Evolutionary conservation across 208 protist genomes (phyloP).

Genomic region (Leishmania gerbilli): DNA sequence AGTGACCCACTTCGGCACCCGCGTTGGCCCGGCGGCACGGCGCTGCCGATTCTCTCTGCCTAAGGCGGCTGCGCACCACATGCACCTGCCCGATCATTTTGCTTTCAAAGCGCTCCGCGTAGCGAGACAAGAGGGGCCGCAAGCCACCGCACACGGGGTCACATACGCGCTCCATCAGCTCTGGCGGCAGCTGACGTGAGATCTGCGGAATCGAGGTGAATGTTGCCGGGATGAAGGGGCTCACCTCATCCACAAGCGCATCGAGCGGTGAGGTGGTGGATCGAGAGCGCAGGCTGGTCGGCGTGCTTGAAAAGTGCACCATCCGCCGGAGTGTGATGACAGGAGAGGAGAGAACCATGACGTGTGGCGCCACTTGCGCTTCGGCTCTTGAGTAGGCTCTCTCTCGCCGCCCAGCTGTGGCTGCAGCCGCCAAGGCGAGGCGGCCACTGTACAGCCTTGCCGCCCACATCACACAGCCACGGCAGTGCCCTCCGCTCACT

Average conservation of each 20-base stretch:
- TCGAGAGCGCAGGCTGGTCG: neutral
- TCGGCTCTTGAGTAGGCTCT: neutral
- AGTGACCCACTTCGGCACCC: neutral
- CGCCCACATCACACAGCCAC: neutral
- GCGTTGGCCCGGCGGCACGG: neutral
- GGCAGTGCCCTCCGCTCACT: neutral
- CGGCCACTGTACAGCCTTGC: neutral
- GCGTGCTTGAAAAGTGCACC: neutral
- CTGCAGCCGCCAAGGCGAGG: neutral
- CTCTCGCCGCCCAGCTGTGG: neutral
- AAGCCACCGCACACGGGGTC: constrained; percentile 16
- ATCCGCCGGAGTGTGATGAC: neutral
- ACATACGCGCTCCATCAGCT: constrained; percentile 53
- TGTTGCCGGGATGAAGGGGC: constrained; percentile 39
- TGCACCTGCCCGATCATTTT: constrained; percentile 29
- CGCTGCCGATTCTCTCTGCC: neutral
- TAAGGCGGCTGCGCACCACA: constrained; percentile 8
- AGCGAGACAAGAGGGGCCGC: constrained; percentile 17
- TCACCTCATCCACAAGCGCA: constrained; percentile 25
- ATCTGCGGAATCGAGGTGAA: constrained; percentile 70
- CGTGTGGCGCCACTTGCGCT: neutral
- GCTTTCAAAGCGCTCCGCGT: constrained; percentile 23
- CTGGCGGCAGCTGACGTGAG: constrained; percentile 40
- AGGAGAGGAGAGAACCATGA: neutral
- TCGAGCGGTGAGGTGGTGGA: neutral